These are phyloP conservation scores for Cercospora sesami DNA, from an alignment of 2,329 filamentous ascomycete genomes.

Conservation along the genomic window DNA sequence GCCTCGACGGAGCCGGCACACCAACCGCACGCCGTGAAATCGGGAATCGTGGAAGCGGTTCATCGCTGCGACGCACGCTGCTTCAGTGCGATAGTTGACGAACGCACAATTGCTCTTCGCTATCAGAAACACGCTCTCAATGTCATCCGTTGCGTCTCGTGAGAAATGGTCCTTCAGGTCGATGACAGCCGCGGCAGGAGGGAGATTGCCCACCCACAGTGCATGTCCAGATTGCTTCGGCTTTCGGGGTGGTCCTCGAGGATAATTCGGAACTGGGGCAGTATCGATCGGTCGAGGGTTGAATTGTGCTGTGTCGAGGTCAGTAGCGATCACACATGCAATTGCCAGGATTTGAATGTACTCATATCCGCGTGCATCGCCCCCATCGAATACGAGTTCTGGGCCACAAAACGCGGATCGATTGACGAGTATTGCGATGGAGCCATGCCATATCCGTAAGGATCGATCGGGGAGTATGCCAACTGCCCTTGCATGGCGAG, in stretches of 20 bases:
- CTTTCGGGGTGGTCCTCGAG: slow-evolving; percentile 65
- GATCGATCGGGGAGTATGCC: slow-evolving; percentile 29
- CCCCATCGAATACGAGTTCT: slow-evolving; percentile 23
- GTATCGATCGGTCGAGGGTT: slow-evolving; percentile 17
- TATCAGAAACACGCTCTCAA: slow-evolving; percentile 90
- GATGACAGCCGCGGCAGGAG: slow-evolving; percentile 76
- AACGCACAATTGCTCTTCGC: slow-evolving; percentile 98
- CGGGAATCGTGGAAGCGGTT: slow-evolving; percentile 84
- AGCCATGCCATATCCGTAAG: slow-evolving; percentile 30
- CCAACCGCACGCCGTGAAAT: slow-evolving; percentile 80
- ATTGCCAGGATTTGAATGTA: slow-evolving; percentile 4
- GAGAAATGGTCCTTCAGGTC: slow-evolving; percentile 90
- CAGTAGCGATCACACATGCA: not conserved
- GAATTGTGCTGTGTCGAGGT: slow-evolving; percentile 26
- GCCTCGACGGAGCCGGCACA: slow-evolving; percentile 71
- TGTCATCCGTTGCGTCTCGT: slow-evolving; percentile 67
- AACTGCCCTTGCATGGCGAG: slow-evolving; percentile 27
- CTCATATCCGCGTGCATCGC: slow-evolving; percentile 24
- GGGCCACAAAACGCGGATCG: slow-evolving; percentile 30
- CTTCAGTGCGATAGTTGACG: slow-evolving; percentile 86
- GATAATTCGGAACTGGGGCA: slow-evolving; percentile 40
- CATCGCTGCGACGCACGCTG: slow-evolving; percentile 73
- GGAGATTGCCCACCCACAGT: slow-evolving; percentile 93
- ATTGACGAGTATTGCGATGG: slow-evolving; percentile 28
- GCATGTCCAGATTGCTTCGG: slow-evolving; percentile 76